Conservation (phyloP, 176 grass and related monocot species). For the Bromus sterilis region DNA sequence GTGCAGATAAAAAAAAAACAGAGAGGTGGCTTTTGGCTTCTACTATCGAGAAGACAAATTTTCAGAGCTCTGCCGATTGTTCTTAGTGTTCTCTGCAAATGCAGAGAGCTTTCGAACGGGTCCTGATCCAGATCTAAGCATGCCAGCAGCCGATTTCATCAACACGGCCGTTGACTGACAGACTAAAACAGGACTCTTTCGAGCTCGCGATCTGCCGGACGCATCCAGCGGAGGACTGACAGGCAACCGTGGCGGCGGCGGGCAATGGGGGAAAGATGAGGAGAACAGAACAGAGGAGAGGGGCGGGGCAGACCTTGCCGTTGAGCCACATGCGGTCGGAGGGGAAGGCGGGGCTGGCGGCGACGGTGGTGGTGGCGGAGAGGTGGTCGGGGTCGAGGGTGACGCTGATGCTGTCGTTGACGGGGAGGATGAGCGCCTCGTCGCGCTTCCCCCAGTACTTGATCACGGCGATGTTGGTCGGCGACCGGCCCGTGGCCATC, state of each 20-base stretch:
- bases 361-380: conserved; percentile 92
- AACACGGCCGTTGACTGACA: not conserved
- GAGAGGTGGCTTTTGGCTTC: not conserved
- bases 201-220: not conserved
- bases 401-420: conserved; percentile 96
- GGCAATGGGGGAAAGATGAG: not conserved
- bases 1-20: not conserved
- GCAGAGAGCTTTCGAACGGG: not conserved
- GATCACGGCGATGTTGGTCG: conserved; percentile 97
- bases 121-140: conserved; percentile 3
- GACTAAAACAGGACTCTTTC: not conserved
- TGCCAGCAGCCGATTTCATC: not conserved
- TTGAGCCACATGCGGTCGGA: conserved; percentile 98
- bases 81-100: not conserved
- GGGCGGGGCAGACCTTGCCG: conserved; percentile 36
- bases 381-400: conserved; percentile 93
- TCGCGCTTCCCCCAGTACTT: conserved; percentile 99
- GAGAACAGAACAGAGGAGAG: not conserved
- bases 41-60: not conserved
- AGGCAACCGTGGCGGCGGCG: not conserved
- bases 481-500: conserved; percentile 79
- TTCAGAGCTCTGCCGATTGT: not conserved
- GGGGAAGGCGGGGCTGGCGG: conserved; percentile 78
- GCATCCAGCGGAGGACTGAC: too few relatives aligned
- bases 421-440: conserved; percentile 83